Evolutionary conservation across 805 yeast species (phyloP), one percentile per base, ranked within the genome.

Genomic region (Ogataea siamensis): DNA sequence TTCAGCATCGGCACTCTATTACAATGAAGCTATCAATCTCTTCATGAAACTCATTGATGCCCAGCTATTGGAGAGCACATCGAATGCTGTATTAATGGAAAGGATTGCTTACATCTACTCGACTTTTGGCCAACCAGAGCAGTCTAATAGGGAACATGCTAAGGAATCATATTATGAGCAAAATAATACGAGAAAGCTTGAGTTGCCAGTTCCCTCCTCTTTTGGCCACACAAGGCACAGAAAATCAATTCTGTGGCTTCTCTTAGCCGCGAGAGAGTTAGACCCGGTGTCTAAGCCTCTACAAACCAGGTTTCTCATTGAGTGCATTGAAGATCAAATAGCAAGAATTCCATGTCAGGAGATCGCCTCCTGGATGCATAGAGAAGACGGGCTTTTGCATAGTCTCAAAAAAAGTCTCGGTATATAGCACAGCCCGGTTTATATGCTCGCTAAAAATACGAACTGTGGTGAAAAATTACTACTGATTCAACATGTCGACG

Each of bases 181-280:
- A 50, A 48, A 55, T 39, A 68, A 68, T 53, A 54, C 56, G 2
- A 28, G 37, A 23, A 58, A 54, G 34, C 40, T 50, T 9, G 29
- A 30, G 32, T 66, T 71, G 36, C 48, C 76, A 5, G 60, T 67
- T 22, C 54, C 69, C 35, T 62, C 66, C 4, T 64, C 68, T 0
- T 55, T 72, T 24, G 80, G 91, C 0, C 57, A 76, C 14, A 75
- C 83, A 2, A 67, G 95, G 41, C 62, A 62, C 35, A 71, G 97
- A 38, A 87, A 87, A 55, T 77, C 88, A 1, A 76, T 86, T 0
- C 68, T 89, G 19, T 88, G 95, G 87, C 71, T 73, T 47, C 56
- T 88, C 18, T 56, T 88, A 18, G 80, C 96, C 0, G 82, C 87
- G 5, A 74, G 74, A 39, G 85, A 83, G 54, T 79, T 95, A 83